Evolutionary conservation across 140 eudicot species (phyloP).

Genomic region (Senecio squalidus): DNA sequence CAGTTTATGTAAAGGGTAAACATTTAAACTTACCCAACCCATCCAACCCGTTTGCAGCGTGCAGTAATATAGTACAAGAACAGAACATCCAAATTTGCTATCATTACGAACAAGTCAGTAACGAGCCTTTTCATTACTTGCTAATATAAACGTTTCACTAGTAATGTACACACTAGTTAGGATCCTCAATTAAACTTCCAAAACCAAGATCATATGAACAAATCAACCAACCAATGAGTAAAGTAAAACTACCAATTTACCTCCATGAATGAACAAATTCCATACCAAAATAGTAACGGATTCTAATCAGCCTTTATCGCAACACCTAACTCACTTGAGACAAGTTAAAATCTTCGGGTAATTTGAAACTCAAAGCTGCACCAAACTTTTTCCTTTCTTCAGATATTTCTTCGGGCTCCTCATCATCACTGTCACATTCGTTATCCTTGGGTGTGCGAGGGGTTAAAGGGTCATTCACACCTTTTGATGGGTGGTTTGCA

Average conservation of each 20-base stretch:
- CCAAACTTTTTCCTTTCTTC: slow-evolving; percentile 48
- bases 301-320: not conserved
- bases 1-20: too few species aligned
- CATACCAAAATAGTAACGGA: not conserved
- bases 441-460: slow-evolving; percentile 29
- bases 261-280: slow-evolving; percentile 12
- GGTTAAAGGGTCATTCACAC: slow-evolving; percentile 37
- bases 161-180: slow-evolving; percentile 12
- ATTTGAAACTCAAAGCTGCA: slow-evolving; percentile 36
- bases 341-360: slow-evolving; percentile 40
- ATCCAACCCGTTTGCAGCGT: too few species aligned
- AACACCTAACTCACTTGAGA: slow-evolving; percentile 47
- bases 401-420: slow-evolving; percentile 23
- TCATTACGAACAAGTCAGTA: not conserved
- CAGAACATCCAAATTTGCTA: not conserved
- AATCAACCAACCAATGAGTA: slow-evolving; percentile 8
- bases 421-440: slow-evolving; percentile 32
- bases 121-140: slow-evolving; percentile 12
- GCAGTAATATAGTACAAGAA: not conserved
- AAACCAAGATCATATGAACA: slow-evolving; percentile 17
- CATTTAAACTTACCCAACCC: too few species aligned
- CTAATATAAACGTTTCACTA: slow-evolving; percentile 14
- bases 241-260: not conserved
- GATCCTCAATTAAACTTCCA: not conserved
- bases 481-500: slow-evolving; percentile 37